Base-by-base conservation (phyloP, 2,329 filamentous ascomycete genomes). In the Fusarium neocosmosporiellum region DNA sequence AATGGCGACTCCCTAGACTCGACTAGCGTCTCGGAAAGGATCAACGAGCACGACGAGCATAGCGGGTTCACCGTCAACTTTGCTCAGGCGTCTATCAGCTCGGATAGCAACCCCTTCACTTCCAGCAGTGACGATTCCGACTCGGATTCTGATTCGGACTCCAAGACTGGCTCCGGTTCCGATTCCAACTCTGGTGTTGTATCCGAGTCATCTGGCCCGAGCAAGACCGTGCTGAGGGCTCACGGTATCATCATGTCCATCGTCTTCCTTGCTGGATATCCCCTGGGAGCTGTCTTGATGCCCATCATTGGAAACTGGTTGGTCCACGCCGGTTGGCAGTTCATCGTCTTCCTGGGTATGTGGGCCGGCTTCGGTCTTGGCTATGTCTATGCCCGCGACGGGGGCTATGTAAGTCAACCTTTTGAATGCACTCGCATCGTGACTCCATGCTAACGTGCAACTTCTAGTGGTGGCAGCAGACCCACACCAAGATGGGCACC, bases 241-340 rank as follows among this genome's bases (percentile, higher is more conserved):
- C 90, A 92, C 69, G 90, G 89, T 57, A 83, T 90, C 72, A 81
- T 92, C 75, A 90, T 92, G 89, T 85, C 86, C 29, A 77, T 91
- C 53, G 86, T 88, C 20, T 90, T 91, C 71, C 84, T 88, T 5
- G 75, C 88, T 14, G 80, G 90, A 24, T 92, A 90, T 71, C 91
- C 91, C 1, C 72, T 91, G 4, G 91, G 90, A 7, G 85, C 90
- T 10, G 81, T 89, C 5, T 78, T 91, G 43, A 91, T 92, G 86
- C 88, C 90, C 4, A 69, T 91, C 5, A 69, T 90, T 8, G 86
- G 88, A 50, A 88, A 84, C 54, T 91, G 87, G 87, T 77, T 86
- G 60, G 72, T 89, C n/a, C 91, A 93, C 75, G 88, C 84, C 8
- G 80, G 80, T 11, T 86, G 88, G 80, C 91, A 93, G 79, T 73